These are phyloP conservation scores for Colletotrichum destructivum DNA, from an alignment of 2,329 filamentous ascomycete genomes.

Conservation along the genomic window DNA sequence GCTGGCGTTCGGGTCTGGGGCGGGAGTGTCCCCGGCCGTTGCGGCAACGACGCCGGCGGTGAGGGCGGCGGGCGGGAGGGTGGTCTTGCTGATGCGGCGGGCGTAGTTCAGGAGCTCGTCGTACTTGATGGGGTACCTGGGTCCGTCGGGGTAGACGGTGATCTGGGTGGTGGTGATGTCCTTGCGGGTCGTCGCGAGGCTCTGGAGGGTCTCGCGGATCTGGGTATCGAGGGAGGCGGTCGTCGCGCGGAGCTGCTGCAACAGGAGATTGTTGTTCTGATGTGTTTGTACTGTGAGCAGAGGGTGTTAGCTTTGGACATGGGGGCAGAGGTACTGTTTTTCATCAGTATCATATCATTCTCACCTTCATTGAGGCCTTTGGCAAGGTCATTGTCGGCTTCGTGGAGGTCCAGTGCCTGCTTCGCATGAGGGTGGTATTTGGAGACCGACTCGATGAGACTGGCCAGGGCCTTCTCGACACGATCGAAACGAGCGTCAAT, in stretches of 20 bases:
- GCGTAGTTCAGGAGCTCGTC: conserved; percentile 84
- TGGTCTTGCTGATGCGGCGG: conserved; percentile 84
- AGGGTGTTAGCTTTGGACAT: background rate
- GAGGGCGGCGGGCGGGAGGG: conserved; percentile 76
- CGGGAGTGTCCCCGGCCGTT: conserved; percentile 15
- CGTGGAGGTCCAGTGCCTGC: conserved; percentile 78
- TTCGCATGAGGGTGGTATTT: conserved; percentile 83
- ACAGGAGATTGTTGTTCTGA: conserved; percentile 80
- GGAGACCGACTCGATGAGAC: conserved; percentile 83
- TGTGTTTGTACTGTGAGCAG: conserved; percentile 74
- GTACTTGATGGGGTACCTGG: conserved; percentile 74
- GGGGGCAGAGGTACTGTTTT: background rate
- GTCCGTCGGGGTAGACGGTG: conserved; percentile 67
- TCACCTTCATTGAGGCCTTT: conserved; percentile 76
- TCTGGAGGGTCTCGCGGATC: conserved; percentile 78
- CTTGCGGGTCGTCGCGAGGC: conserved; percentile 80
- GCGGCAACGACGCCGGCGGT: conserved; percentile 56
- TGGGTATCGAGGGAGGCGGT: conserved; percentile 78
- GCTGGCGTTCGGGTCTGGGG: conserved; percentile 40
- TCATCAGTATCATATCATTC: background rate
- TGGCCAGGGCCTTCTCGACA: conserved; percentile 76
- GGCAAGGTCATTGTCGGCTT: conserved; percentile 78
- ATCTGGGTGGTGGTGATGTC: conserved; percentile 77
- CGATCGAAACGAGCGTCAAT: conserved; percentile 76
- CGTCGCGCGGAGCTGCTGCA: conserved; percentile 77